phyloP scores from a whole-genome alignment of 2,329 filamentous ascomycete species.

The Talaromyces pinophilus region DNA sequence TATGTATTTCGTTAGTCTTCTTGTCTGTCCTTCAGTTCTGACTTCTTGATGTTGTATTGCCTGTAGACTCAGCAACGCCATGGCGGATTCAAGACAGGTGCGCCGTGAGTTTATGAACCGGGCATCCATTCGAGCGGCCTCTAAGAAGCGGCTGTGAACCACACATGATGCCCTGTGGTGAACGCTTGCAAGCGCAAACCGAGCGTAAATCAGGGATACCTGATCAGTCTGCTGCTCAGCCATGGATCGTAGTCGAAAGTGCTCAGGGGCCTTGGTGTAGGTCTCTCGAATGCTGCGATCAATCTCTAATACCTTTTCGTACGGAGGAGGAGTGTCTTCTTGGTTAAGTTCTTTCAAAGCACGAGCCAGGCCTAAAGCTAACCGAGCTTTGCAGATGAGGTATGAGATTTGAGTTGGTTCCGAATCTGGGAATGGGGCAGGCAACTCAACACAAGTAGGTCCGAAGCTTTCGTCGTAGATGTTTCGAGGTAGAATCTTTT shows the following conservation, averaged over 20 bases:
- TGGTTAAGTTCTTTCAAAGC: slow-evolving; percentile 13
- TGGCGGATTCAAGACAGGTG: slow-evolving; percentile 11
- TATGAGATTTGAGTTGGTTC: slow-evolving; percentile 16
- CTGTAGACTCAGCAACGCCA: slow-evolving; percentile 7
- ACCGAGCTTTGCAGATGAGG: slow-evolving; percentile 6
- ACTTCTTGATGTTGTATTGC: slow-evolving; percentile 10
- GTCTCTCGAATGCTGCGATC: slow-evolving; percentile 3
- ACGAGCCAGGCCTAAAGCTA: slow-evolving; percentile 1
- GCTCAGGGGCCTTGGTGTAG: slow-evolving; percentile 3
- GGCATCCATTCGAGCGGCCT: slow-evolving; percentile 1
- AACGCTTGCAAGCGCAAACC: slow-evolving; percentile 10
- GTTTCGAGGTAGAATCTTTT: slow-evolving; percentile 11
- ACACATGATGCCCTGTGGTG: slow-evolving; percentile 10
- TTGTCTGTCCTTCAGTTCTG: background rate
- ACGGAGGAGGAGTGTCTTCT: background rate
- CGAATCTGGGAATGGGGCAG: background rate
- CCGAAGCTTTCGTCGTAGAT: slow-evolving; percentile 14
- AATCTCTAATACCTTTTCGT: slow-evolving; percentile 10
- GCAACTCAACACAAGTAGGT: background rate
- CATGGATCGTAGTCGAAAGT: slow-evolving; percentile 15
- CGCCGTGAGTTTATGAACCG: background rate
- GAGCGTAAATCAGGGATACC: background rate
- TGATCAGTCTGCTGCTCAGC: slow-evolving; percentile 13
- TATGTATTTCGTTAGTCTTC: background rate
- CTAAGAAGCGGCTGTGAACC: slow-evolving; percentile 10